These are phyloP conservation scores for Umbilicus rupestris DNA, from an alignment of 164 flowering plant genomes.

Conservation along the genomic window DNA sequence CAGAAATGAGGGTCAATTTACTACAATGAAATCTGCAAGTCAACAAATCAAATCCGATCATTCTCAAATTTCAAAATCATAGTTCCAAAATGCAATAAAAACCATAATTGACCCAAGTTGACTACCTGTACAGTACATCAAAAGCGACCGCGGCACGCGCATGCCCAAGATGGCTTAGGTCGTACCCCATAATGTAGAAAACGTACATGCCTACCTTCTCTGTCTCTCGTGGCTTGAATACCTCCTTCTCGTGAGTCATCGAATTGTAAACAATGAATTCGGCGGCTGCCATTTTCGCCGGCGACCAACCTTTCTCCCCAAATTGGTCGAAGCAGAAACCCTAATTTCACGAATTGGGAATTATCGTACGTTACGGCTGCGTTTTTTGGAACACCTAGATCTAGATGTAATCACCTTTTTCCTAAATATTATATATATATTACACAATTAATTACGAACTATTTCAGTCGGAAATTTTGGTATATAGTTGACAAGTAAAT, in stretches of 20 bases:
- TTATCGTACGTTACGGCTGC: neutral
- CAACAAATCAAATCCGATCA: neutral
- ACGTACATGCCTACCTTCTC: slow-evolving; percentile 73
- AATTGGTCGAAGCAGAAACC: neutral
- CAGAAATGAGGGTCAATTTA: too few species aligned
- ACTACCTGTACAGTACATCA: slow-evolving; percentile 61
- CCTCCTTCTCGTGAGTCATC: slow-evolving; percentile 58
- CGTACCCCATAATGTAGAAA: slow-evolving; percentile 70
- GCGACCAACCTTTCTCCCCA: neutral
- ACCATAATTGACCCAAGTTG: neutral
- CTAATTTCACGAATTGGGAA: neutral
- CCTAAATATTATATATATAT: neutral
- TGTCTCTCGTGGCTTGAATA: slow-evolving; percentile 34
- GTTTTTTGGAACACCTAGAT: neutral
- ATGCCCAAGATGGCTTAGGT: slow-evolving; percentile 74
- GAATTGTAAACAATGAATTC: slow-evolving; percentile 44
- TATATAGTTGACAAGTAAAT: too few species aligned
- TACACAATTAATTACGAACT: neutral
- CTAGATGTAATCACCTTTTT: too few species aligned
- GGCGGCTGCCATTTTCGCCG: slow-evolving; percentile 17
- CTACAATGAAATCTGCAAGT: neutral
- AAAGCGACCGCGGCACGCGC: slow-evolving; percentile 76
- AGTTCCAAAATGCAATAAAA: too few species aligned
- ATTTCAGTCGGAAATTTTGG: too few species aligned
- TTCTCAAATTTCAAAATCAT: neutral